Evolutionary conservation across 768 basidiomycete species (phyloP), one percentile per base, ranked within the genome.

Genomic region (Clavaria fumosa): DNA sequence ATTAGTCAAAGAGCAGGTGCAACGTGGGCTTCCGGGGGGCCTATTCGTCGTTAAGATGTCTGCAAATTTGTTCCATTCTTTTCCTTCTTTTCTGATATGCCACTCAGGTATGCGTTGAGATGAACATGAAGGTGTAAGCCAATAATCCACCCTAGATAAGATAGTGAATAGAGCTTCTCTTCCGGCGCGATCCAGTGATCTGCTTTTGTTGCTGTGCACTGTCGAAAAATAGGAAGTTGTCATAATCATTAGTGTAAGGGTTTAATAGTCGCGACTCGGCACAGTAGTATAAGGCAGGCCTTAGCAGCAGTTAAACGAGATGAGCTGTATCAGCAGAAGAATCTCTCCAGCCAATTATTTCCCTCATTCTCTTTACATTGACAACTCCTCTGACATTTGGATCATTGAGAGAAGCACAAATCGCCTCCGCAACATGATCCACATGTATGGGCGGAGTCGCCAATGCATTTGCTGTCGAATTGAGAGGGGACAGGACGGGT

Each of bases 371-470:
- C 40, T 52, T 53, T 39, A 89, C 83, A 7, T 68, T 77, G 20
- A 88, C 60, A 15, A 78, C 70, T 30, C 83, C 85, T 37, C 51
- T 53, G 33, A 86, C 59, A 30, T 65, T 64, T 24, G 59, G 57
- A 48, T 75, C 68, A n/a, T n/a, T n/a, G 40, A 78, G 61, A 23
- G 70, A 67, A 14, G 76, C 64, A 42, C 80, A 75, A 5, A 88
- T 69, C 1, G 89, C 85, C 47, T 78, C 73, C 2, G 81, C 95
- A 31, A 97, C 88, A 44, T 90, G 86, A 48, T 99, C 95, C 15
- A 96, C 89, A 50, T 97, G 93, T 30, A 97, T 74, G 2, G 95
- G 91, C 21, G 82, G 86, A 38, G 80, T 78, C n/a, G 70, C 67
- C 35, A 96, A 57, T 12, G 81, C 75, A 43, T 81, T 81, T 5